A percentile compares a stretch with the other conserved stretches of the same genome.
These are phyloP conservation scores for Ceratopteris richardii DNA, from an alignment of 75 land plant genomes.

Conservation along the genomic window DNA sequence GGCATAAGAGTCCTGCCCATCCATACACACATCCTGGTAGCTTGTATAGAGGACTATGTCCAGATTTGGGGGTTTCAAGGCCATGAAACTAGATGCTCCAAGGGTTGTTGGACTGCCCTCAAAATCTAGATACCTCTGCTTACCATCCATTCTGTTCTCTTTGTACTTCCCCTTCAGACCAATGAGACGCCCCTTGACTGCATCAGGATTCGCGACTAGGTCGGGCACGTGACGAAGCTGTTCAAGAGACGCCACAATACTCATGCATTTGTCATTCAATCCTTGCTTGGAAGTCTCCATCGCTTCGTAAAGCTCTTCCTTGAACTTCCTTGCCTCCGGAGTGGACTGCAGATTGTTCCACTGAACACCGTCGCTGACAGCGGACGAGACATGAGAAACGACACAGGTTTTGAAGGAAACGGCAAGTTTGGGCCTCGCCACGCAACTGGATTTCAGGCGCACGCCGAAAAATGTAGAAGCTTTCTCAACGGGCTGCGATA, in stretches of 20 bases:
- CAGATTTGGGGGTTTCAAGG: background rate
- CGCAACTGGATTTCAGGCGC: too few relatives aligned
- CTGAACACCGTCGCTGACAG: too few relatives aligned
- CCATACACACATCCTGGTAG: background rate
- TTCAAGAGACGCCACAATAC: background rate
- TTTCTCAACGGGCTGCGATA: too few relatives aligned
- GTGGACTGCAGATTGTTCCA: too few relatives aligned
- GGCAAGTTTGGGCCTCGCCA: too few relatives aligned
- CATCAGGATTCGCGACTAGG: background rate
- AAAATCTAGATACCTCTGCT: background rate
- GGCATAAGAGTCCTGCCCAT: background rate
- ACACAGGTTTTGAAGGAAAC: too few relatives aligned
- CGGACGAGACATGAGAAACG: too few relatives aligned
- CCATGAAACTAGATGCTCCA: background rate
- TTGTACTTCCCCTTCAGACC: background rate
- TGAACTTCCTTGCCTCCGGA: too few relatives aligned
- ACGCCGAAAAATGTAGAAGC: too few relatives aligned
- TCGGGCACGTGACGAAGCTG: background rate
- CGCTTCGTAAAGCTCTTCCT: background rate
- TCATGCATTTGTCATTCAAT: background rate
- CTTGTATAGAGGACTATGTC: background rate
- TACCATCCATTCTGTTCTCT: background rate
- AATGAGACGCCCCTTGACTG: background rate
- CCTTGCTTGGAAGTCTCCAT: background rate
- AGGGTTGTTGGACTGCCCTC: background rate